A percentile compares a stretch with the other conserved stretches of the same genome.
These are phyloP conservation scores for Candida silvicultrix DNA, from an alignment of 805 yeast genomes.

Conservation along the genomic window DNA sequence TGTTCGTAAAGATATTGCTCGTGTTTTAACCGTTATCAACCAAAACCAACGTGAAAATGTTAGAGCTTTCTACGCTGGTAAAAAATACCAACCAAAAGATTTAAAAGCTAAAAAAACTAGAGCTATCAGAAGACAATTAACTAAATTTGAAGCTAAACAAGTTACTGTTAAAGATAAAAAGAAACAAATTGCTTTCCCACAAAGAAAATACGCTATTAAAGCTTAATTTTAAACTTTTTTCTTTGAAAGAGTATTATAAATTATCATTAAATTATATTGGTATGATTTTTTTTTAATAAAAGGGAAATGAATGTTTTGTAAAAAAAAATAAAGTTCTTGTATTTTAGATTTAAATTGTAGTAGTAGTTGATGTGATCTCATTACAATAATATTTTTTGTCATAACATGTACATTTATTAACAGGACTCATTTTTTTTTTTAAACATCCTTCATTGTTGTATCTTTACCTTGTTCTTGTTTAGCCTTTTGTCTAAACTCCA, in stretches of 20 bases:
- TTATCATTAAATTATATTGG: slow-evolving; percentile 9
- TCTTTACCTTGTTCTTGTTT: slow-evolving; percentile 3
- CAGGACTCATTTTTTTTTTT: too few species aligned
- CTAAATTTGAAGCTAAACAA: slow-evolving; percentile 77
- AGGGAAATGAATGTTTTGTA: neutral
- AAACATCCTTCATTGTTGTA: slow-evolving; percentile 9
- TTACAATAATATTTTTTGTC: neutral
- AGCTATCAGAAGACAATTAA: slow-evolving; percentile 96
- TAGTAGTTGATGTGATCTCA: too few species aligned
- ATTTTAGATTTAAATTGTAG: neutral
- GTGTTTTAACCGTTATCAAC: slow-evolving; percentile 95
- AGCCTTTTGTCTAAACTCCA: slow-evolving; percentile 30
- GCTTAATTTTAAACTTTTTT: slow-evolving; percentile 51
- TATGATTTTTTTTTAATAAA: neutral
- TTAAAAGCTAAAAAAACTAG: slow-evolving; percentile 99
- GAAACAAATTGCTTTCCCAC: slow-evolving; percentile 94
- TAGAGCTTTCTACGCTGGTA: slow-evolving; percentile 90
- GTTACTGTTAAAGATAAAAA: slow-evolving; percentile 87
- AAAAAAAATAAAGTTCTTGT: neutral
- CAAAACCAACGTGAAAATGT: slow-evolving; percentile 93
- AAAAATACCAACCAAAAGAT: slow-evolving; percentile 96
- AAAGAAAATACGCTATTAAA: slow-evolving; percentile 97
- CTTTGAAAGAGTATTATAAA: slow-evolving; percentile 13
- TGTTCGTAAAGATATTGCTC: slow-evolving; percentile 98
- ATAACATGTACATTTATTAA: neutral